Evolutionary conservation across 164 flowering plant species (phyloP), one percentile per base, ranked within the genome.

Genomic region (Malania oleifera): DNA sequence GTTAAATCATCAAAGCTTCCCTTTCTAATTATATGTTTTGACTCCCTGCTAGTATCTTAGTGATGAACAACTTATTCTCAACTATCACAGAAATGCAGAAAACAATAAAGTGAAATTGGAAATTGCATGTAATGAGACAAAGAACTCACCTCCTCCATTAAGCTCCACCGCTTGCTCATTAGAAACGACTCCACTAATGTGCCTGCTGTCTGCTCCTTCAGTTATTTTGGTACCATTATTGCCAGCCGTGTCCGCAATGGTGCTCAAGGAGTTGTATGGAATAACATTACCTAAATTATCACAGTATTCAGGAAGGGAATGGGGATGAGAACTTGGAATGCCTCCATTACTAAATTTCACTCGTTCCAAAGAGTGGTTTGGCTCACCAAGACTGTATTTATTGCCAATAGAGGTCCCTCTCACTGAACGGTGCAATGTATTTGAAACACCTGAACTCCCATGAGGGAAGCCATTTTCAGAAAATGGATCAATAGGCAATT

Each of bases 301-400:
- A 70, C 61, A 76, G 67, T 69, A 73, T 29, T 86, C 95, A 18
- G 90, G 87, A 40, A 90, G 73, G 18, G 95, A 90, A 73, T 82
- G 84, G 50, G 87, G 86, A 75, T 80, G 78, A 29, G 73, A 71
- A 65, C 31, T 63, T 45, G 78, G 72, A 53, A 65, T 24, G 45
- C 60, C 54, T 41, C 64, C 85, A 55, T 67, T 66, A 26, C 74
- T 76, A 55, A 75, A 72, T 28, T 75, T 86, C 66, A 73, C 59
- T 38, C 71, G 80, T 55, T 69, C 77, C 59, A 67, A 37, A 15
- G 80, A 65, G 52, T 63, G 77, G 44, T 65, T 62, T 23, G 75
- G 62, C 53, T 82, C 82, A 59, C 59, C 40, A 56, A 67, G 57
- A 53, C 70, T 69, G 63, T 69, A 52, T 51, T 74, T 81, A 53